These are phyloP conservation scores for Crithidia expoeki DNA, from an alignment of 208 protist species.

Conservation along the genomic window DNA sequence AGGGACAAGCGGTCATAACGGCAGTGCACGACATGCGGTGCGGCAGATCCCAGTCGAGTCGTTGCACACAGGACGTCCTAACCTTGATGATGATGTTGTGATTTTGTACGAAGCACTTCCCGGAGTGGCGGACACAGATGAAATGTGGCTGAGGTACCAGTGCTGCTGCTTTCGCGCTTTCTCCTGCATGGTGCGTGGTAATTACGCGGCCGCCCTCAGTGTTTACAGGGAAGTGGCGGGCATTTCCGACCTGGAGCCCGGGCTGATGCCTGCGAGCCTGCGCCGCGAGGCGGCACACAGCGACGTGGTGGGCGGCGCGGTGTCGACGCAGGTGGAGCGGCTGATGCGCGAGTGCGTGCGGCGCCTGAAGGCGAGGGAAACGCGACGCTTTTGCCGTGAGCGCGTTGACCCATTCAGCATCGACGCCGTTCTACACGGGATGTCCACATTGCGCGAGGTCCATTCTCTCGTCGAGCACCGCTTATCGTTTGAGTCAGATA, in stretches of 20 bases:
- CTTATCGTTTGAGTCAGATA: not conserved
- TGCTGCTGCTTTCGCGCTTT: constrained; percentile 33
- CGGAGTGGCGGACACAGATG: constrained; percentile 13
- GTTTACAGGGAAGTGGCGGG: constrained; percentile 25
- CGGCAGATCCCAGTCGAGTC: not conserved
- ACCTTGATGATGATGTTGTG: constrained; percentile 24
- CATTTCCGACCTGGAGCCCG: constrained; percentile 25
- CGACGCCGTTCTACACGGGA: constrained; percentile 6
- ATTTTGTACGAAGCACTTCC: constrained; percentile 36
- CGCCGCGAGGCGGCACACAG: constrained; percentile 18
- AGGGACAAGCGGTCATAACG: too few species aligned
- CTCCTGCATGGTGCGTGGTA: constrained; percentile 42
- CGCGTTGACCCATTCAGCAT: constrained; percentile 10
- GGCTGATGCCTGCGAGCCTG: constrained; percentile 22
- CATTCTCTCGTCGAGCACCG: too few species aligned
- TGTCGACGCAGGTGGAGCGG: constrained; percentile 26
- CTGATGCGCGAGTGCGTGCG: constrained; percentile 29
- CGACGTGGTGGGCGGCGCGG: constrained; percentile 16
- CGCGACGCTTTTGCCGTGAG: not conserved
- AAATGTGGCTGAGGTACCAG: constrained; percentile 31
- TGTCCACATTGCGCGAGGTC: not conserved
- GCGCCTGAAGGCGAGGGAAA: constrained; percentile 3
- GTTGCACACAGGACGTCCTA: not conserved
- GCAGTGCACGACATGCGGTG: not conserved
- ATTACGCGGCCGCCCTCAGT: constrained; percentile 40